Conservation (phyloP, 164 flowering plant species). For the Paratinospora sagittata region DNA sequence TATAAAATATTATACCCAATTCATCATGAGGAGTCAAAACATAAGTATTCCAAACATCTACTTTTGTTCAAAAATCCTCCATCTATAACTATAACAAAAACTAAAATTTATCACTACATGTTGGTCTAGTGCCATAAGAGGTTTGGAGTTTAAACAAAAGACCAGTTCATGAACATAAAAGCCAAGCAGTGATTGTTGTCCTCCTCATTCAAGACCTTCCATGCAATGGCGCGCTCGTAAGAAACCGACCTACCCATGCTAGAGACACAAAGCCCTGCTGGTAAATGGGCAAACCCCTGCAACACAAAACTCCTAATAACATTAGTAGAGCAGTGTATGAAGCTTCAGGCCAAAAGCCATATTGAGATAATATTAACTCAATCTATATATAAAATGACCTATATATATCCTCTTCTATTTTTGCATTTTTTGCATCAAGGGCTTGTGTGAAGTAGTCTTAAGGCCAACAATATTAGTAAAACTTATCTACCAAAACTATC, state of each 20-base stretch:
- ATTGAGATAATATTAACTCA: background rate
- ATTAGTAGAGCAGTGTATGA: background rate
- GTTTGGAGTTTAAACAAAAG: slow-evolving; percentile 54
- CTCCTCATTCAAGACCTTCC: slow-evolving; percentile 77
- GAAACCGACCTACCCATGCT: slow-evolving; percentile 78
- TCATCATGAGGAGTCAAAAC: too few species aligned
- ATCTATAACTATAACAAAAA: too few species aligned
- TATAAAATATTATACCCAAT: too few species aligned
- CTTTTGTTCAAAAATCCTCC: too few species aligned
- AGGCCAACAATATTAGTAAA: background rate
- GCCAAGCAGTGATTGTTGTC: slow-evolving; percentile 69
- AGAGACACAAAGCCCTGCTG: slow-evolving; percentile 68
- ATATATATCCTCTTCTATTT: too few species aligned
- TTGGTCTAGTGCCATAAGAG: too few species aligned
- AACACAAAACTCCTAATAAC: background rate
- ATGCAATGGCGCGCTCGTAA: slow-evolving; percentile 74
- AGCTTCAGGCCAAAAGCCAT: background rate
- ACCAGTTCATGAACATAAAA: slow-evolving; percentile 83
- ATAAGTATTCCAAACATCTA: too few species aligned
- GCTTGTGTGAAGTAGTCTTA: background rate
- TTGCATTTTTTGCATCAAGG: too few species aligned
- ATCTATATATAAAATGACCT: too few species aligned
- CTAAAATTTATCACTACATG: too few species aligned
- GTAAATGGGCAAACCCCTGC: slow-evolving; percentile 73
- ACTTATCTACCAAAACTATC: background rate